A percentile compares a stretch with the other conserved stretches of the same genome.
These are phyloP conservation scores for Starmerella geochares DNA, from an alignment of 805 yeast genomes.

Conservation along the genomic window DNA sequence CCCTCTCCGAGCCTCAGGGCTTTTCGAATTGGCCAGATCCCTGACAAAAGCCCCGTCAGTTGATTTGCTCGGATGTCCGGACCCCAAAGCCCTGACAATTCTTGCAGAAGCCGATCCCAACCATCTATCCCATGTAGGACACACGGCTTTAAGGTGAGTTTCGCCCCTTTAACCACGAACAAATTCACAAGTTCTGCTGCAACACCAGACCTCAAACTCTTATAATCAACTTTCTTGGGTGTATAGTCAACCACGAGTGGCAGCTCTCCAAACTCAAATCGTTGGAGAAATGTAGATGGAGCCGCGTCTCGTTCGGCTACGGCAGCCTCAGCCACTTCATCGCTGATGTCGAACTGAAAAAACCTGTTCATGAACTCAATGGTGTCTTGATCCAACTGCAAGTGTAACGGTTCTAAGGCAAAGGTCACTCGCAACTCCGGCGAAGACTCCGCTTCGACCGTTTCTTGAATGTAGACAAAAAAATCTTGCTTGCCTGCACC, in stretches of 20 bases:
- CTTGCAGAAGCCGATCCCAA: slow-evolving; percentile 45
- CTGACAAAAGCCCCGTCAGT: slow-evolving; percentile 68
- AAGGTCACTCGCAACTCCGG: slow-evolving; percentile 15
- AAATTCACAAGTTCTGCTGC: slow-evolving; percentile 79
- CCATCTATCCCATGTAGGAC: slow-evolving; percentile 71
- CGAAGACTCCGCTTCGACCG: background rate
- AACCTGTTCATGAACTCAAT: slow-evolving; percentile 72
- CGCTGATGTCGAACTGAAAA: slow-evolving; percentile 62
- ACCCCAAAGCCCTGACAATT: slow-evolving; percentile 65
- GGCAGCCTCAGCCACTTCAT: background rate
- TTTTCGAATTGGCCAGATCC: slow-evolving; percentile 62
- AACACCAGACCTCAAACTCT: slow-evolving; percentile 77
- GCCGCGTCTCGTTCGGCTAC: background rate
- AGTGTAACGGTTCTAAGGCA: slow-evolving; percentile 56
- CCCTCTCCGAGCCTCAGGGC: slow-evolving; percentile 14
- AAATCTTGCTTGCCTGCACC: background rate
- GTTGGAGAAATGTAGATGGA: slow-evolving; percentile 44
- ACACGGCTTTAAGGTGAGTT: slow-evolving; percentile 50
- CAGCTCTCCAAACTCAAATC: slow-evolving; percentile 42
- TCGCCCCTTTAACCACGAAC: slow-evolving; percentile 79
- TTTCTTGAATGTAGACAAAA: slow-evolving; percentile 2
- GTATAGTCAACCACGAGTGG: slow-evolving; percentile 74
- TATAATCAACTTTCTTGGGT: slow-evolving; percentile 79
- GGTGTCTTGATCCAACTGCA: slow-evolving; percentile 90
- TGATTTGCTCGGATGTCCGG: slow-evolving; percentile 82